Percentiles rank a stretch among this genome's conserved stretches.
phyloP scores from a whole-genome alignment of 257 asterid species.

The Fraxinus cuspidata region DNA sequence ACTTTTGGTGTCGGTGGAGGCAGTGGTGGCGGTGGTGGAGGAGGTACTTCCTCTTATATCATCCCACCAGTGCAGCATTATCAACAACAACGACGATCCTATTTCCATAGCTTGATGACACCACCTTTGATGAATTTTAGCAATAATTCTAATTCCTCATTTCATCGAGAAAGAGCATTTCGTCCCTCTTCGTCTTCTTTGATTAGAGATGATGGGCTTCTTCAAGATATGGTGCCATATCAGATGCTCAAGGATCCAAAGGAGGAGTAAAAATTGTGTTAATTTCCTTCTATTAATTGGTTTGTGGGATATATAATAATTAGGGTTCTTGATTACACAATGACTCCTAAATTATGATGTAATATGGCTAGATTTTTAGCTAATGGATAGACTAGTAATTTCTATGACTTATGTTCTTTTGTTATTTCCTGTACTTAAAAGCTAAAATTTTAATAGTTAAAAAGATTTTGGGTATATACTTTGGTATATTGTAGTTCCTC shows the following conservation, averaged over 20 bases:
- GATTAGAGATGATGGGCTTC: slow-evolving; percentile 71
- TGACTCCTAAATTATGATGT: not conserved
- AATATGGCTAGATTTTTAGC: not conserved
- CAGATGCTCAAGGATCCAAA: slow-evolving; percentile 45
- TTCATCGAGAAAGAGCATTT: slow-evolving; percentile 42
- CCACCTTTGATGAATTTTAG: slow-evolving; percentile 17
- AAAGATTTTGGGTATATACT: not conserved
- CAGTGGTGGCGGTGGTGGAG: slow-evolving; percentile 24
- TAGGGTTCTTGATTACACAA: not conserved
- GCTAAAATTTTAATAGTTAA: not conserved
- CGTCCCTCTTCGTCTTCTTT: slow-evolving; percentile 40
- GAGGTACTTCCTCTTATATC: slow-evolving; percentile 21
- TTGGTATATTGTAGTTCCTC: not conserved
- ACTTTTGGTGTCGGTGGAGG: slow-evolving; percentile 24
- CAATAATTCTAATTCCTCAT: not conserved
- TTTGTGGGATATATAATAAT: not conserved
- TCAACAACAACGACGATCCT: slow-evolving; percentile 12
- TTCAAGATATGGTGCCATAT: slow-evolving; percentile 77
- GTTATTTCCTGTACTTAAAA: not conserved
- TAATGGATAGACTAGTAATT: not conserved
- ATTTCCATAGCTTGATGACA: slow-evolving; percentile 25
- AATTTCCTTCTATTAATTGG: not conserved
- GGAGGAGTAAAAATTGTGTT: slow-evolving; percentile 40
- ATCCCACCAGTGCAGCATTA: slow-evolving; percentile 15
- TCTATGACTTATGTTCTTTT: not conserved